Conservation (phyloP, 2,329 filamentous ascomycete genomes). For the Fusarium foetens region DNA sequence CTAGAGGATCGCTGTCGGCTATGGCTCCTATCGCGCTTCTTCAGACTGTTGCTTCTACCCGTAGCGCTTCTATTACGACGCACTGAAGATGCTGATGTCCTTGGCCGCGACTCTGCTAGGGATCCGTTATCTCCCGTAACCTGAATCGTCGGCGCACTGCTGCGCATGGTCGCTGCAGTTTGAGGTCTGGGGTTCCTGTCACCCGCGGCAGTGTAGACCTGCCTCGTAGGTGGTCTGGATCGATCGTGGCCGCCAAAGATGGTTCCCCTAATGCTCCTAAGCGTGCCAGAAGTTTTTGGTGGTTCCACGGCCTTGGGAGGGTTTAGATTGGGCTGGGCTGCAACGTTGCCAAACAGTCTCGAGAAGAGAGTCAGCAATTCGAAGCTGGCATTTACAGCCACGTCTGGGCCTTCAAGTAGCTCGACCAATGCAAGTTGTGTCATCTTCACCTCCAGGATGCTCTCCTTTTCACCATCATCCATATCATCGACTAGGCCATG, state of each 20-base stretch:
- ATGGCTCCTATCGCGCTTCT: slow-evolving; percentile 62
- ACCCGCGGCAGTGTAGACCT: slow-evolving; percentile 49
- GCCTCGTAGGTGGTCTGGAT: slow-evolving; percentile 56
- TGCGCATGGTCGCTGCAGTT: slow-evolving; percentile 57
- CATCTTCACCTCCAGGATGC: slow-evolving; percentile 94
- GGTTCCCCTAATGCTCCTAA: slow-evolving; percentile 76
- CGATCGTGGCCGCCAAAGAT: slow-evolving; percentile 75
- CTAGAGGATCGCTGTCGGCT: slow-evolving; percentile 60
- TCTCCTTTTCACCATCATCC: slow-evolving; percentile 84
- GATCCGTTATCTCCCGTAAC: slow-evolving; percentile 73
- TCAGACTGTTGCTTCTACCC: slow-evolving; percentile 61
- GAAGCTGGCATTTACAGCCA: slow-evolving; percentile 87
- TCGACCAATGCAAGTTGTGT: slow-evolving; percentile 89
- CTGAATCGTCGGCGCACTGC: slow-evolving; percentile 75
- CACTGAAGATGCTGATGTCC: slow-evolving; percentile 48
- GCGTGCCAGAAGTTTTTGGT: slow-evolving; percentile 77
- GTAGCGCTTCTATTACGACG: slow-evolving; percentile 58
- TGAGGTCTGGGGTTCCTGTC: slow-evolving; percentile 52
- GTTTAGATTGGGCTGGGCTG: slow-evolving; percentile 58
- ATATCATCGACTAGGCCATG: slow-evolving; percentile 78
- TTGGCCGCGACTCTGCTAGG: slow-evolving; percentile 48
- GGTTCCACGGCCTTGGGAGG: slow-evolving; percentile 59
- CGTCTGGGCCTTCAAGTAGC: slow-evolving; percentile 81
- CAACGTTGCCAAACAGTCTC: slow-evolving; percentile 74
- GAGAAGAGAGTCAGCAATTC: slow-evolving; percentile 86